These are phyloP conservation scores for Dentipellis fragilis DNA, from an alignment of 768 basidiomycete genomes.

Conservation along the genomic window DNA sequence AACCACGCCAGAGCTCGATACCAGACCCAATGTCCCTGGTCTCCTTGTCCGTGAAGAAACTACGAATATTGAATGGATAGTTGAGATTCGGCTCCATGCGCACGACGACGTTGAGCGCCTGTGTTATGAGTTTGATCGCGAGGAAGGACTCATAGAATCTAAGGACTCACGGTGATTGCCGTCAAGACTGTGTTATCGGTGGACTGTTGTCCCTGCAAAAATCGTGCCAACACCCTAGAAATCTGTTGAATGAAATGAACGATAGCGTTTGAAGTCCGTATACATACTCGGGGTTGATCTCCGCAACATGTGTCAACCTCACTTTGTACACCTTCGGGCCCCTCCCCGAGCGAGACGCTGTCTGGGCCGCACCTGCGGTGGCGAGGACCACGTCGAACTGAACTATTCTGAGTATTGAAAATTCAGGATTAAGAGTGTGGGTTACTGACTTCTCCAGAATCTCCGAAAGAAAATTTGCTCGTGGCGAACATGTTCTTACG, in stretches of 20 bases:
- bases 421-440: neutral
- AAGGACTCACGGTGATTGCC: constrained; percentile 41
- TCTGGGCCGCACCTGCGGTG: constrained; percentile 13
- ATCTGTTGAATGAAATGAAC: neutral
- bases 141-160: neutral
- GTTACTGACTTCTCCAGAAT: constrained; percentile 34
- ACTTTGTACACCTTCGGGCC: constrained; percentile 63
- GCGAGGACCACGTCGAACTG: constrained; percentile 56
- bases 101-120: constrained; percentile 70
- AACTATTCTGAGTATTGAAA: constrained; percentile 3
- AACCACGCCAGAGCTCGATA: constrained; percentile 67
- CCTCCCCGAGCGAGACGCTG: constrained; percentile 4
- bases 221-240: constrained; percentile 50
- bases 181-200: constrained; percentile 61
- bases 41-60: constrained; percentile 58
- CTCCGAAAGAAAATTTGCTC: constrained; percentile 50
- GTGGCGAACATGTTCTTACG: constrained; percentile 67
- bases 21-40: constrained; percentile 48
- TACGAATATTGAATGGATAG: constrained; percentile 64
- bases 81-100: constrained; percentile 62
- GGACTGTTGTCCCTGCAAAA: constrained; percentile 53
- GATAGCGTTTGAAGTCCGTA: constrained; percentile 15
- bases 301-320: constrained; percentile 50
- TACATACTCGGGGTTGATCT: constrained; percentile 80
- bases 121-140: neutral